Conservation (phyloP, 371 early-diverging fungal genomes). For the Apophysomyces elegans region DNA sequence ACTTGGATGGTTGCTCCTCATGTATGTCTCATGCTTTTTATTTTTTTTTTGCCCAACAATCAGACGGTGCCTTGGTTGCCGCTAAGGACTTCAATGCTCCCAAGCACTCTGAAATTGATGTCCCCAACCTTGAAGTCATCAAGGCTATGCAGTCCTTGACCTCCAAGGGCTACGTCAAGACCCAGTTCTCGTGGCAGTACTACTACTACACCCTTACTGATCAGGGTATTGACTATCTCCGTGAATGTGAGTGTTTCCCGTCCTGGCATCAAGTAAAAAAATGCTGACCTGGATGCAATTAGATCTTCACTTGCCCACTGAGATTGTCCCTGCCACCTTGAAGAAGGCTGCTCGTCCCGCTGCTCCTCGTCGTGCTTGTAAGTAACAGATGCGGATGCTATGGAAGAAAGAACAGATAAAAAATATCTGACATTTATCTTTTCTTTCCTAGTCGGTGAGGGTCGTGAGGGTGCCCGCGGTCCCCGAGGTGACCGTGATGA, state of each 20-base stretch:
- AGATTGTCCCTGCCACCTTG: slow-evolving; percentile 95
- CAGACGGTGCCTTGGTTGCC: slow-evolving; percentile 97
- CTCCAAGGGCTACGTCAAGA: slow-evolving; percentile 94
- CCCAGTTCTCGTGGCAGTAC: slow-evolving; percentile 98
- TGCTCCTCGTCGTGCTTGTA: slow-evolving; percentile 66
- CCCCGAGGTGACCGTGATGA: slow-evolving; percentile 77
- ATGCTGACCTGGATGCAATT: neutral
- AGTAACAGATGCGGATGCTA: slow-evolving; percentile 13
- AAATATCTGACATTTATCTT: neutral
- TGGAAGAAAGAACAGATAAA: neutral
- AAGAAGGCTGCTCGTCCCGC: slow-evolving; percentile 85
- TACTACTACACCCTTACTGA: slow-evolving; percentile 98
- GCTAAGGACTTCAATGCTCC: slow-evolving; percentile 97
- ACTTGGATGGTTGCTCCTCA: too few relatives aligned
- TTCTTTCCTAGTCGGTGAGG: slow-evolving; percentile 39
- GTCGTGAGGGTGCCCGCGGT: slow-evolving; percentile 58
- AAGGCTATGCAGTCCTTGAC: slow-evolving; percentile 96
- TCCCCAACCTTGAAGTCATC: slow-evolving; percentile 98
- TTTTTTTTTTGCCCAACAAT: slow-evolving; percentile 25
- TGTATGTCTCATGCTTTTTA: neutral
- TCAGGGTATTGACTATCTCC: slow-evolving; percentile 96
- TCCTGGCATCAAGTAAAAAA: neutral
- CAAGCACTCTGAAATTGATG: slow-evolving; percentile 92
- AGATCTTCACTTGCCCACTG: slow-evolving; percentile 93
- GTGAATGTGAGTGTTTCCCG: slow-evolving; percentile 65